A percentile compares a stretch with the other conserved stretches of the same genome.
Conservation (phyloP, 768 basidiomycete genomes). For the Psilocybe subaeruginosa region DNA sequence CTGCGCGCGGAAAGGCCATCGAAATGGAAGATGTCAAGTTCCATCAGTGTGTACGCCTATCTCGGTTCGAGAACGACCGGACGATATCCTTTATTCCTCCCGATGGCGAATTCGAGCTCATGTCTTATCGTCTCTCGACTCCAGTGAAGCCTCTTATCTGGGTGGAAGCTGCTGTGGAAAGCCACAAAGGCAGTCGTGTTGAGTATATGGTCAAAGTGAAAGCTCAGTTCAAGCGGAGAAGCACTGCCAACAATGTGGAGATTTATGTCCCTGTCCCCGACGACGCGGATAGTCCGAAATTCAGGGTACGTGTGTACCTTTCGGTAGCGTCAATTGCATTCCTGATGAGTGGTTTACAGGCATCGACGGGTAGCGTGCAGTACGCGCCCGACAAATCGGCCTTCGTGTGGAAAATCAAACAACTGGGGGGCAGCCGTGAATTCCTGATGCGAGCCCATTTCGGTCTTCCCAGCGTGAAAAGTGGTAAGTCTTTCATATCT, state of each 20-base stretch:
- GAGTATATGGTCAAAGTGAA: constrained; percentile 97
- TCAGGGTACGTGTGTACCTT: constrained; percentile 63
- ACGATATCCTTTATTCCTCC: constrained; percentile 99
- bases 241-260: constrained; percentile 98
- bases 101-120: constrained; percentile 98
- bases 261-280: constrained; percentile 98
- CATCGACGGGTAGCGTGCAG: constrained; percentile 93
- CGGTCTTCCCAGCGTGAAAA: constrained; percentile 91
- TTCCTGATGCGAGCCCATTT: constrained; percentile 99
- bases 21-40: constrained; percentile 99
- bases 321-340: no score
- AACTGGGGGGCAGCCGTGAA: constrained; percentile 93
- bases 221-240: constrained; percentile 96
- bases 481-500: constrained; percentile 55
- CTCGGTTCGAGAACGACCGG: constrained; percentile 97
- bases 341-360: constrained; percentile 44
- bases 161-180: constrained; percentile 97
- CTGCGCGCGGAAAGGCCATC: constrained; percentile 94
- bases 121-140: constrained; percentile 96
- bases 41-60: constrained; percentile 97
- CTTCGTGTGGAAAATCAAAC: constrained; percentile 99
- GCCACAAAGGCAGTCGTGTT: constrained; percentile 89
- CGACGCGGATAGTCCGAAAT: constrained; percentile 97
- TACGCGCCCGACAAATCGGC: constrained; percentile 98
- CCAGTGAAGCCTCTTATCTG: constrained; percentile 97